Percentiles rank a stretch among this genome's conserved stretches.
Evolutionary conservation across 345 rosid genomes (phyloP).

Genomic region (Cardamine chenopodiifolia): DNA sequence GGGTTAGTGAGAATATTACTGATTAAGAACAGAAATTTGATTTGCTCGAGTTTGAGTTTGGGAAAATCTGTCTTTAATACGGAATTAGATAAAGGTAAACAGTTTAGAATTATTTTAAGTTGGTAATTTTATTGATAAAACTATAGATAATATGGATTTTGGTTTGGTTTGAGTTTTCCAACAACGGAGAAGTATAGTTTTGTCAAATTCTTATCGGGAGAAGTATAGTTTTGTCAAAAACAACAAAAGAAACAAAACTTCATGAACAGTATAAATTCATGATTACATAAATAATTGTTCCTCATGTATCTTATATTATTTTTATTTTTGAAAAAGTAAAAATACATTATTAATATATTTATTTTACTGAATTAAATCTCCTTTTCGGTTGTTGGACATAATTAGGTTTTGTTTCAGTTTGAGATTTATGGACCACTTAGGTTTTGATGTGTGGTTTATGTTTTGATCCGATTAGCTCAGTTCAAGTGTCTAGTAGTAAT

Average conservation of each 20-base stretch:
- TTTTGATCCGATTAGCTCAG: constrained; percentile 3
- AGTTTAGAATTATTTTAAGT: background rate
- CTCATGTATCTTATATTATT: background rate
- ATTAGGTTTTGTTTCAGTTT: background rate
- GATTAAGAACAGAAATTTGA: background rate
- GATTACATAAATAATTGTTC: background rate
- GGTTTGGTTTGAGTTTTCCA: background rate
- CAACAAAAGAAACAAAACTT: background rate
- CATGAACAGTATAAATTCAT: background rate
- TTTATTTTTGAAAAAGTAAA: background rate
- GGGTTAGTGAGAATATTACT: background rate
- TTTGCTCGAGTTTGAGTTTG: background rate
- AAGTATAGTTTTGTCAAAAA: background rate
- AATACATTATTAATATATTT: background rate
- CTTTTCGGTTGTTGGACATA: background rate
- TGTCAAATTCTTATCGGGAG: background rate
- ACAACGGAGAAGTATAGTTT: background rate
- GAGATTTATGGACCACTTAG: no score
- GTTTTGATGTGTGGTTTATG: constrained; percentile 6
- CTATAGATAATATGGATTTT: no score
- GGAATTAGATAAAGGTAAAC: background rate
- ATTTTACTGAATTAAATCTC: background rate
- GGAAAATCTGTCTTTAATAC: background rate
- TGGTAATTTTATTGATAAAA: background rate
- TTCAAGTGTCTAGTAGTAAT: background rate